Base-by-base conservation (phyloP, 139 green algal genomes). In the Chlamydomonas incerta region DNA sequence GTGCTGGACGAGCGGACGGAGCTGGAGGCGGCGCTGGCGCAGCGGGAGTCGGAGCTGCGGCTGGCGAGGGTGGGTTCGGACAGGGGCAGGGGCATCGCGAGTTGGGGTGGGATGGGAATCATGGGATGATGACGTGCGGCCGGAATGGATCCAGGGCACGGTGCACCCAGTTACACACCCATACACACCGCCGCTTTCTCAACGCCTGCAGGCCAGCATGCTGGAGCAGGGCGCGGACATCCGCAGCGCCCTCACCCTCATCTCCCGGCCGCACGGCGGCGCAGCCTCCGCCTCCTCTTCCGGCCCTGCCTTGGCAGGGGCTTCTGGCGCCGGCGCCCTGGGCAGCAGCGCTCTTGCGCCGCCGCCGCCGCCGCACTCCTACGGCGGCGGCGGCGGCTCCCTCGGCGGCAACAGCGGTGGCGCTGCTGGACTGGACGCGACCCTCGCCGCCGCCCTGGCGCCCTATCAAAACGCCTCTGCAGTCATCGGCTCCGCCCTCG, bases 201-300 rank as follows among this genome's bases (percentile, higher is more conserved):
- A 35, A 18, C 33, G 55, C 74, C 57, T 34, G 28, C 77, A 83
- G 77, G 77, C 77, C 28, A 83, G 77, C 62, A 83, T 83, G 2
- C 62, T 83, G 63, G 77, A 83, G 77, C 77, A 83, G 77, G 63
- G 77, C 41, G 77, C 77, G 0, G 77, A 83, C 77, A 74, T 83
- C 17, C 77, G 77, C 77, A 83, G 31, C 41, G 77, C 77, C 0
- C 77, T 83, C 8, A 58, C 14, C 60, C 63, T 83, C 77, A 62
- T 83, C 29, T 24, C 5, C 37, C 63, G 77, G 23, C 77, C 41
- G 35, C 26, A 29, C 29, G 29, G 13, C 17, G 58, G 34, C 34
- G 74, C 74, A 37, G 33, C 74, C 26, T 23, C 74, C 15, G 33
- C 74, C 58, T 14, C 58, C 31, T 23, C 31, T n/a, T 5, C 47